Evolutionary conservation across 2,329 filamentous ascomycete genomes (phyloP), one percentile per base, ranked within the genome.

Genomic region (Metarhizium anisopliae): DNA sequence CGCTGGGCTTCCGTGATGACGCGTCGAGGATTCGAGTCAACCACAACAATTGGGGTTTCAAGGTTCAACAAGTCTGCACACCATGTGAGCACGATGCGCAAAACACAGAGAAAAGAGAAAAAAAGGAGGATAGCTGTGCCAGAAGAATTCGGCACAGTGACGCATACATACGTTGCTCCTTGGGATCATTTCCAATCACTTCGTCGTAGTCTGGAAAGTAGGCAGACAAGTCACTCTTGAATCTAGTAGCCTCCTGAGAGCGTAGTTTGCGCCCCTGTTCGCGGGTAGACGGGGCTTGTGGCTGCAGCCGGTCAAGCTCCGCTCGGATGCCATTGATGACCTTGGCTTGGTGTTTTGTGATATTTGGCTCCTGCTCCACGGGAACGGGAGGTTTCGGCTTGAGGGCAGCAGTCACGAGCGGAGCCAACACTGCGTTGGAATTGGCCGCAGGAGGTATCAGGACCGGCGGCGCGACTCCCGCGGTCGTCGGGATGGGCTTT

Each of bases 121-220:
- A 35, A 10, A 35, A 10, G 32, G 32, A 5, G 32, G 6, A 25
- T 25, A 25, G 2, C 32, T 35, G 32, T 35, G 32, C 32, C 32
- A 11, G 32, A 25, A 25, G 25, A 25, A 32, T 18, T 36, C 45
- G 16, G 14, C 3, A 30, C 20, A 11, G 40, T 38, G 32, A 52
- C 18, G 38, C 38, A 25, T 42, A 77, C 82, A 69, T 80, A 92
- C 91, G 86, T 63, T 86, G 78, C 71, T 92, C 86, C 64, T 87
- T 87, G 43, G 85, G 83, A 60, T 90, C 86, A 67, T 95, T 89
- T 59, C 89, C 91, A 72, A 97, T 90, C 62, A 96, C 83, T 68
- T 95, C 90, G 71, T 96, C 92, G 71, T 96, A 97, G 66, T 95
- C 92, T 53, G 89, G 85, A 67, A 97, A 96, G 73, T 96, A 97